These are phyloP conservation scores for Polytrichum commune DNA, from an alignment of 225 moss, liverwort and hornwort species.

Conservation along the genomic window DNA sequence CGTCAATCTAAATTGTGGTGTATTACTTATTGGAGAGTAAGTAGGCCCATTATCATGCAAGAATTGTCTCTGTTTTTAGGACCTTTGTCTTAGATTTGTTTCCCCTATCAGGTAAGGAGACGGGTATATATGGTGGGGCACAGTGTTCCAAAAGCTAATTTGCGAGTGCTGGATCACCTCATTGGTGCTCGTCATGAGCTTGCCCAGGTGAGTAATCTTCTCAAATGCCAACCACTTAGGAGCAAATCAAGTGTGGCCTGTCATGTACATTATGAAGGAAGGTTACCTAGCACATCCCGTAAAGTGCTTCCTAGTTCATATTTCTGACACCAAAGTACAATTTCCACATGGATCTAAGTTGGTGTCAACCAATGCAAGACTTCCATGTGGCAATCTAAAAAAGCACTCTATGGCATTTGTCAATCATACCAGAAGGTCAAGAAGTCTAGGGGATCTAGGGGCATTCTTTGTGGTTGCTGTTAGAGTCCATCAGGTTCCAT, in stretches of 20 bases:
- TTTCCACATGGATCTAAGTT: no score
- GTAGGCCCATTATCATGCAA: not conserved
- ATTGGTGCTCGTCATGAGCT: constrained; percentile 96
- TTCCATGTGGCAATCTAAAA: no score
- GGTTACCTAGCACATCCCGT: not conserved
- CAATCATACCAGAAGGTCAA: no score
- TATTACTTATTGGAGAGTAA: no score
- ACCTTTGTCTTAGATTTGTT: constrained; percentile 3
- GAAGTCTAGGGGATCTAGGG: no score
- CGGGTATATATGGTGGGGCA: constrained; percentile 88
- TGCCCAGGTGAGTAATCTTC: constrained; percentile 57
- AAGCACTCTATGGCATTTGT: no score
- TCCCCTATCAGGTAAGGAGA: constrained; percentile 67
- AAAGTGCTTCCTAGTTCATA: no score
- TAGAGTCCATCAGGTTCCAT: no score
- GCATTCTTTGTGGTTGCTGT: no score
- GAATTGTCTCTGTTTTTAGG: not conserved
- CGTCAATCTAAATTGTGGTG: no score
- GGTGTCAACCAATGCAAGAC: no score
- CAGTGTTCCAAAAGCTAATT: constrained; percentile 94
- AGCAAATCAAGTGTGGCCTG: not conserved
- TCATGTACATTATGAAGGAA: not conserved
- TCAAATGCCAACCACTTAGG: not conserved
- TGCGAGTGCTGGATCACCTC: constrained; percentile 93
- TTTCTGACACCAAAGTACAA: no score